A percentile compares a stretch with the other conserved stretches of the same genome.
Evolutionary conservation across 768 basidiomycete species (phyloP).

Genomic region (Mycena amicta): DNA sequence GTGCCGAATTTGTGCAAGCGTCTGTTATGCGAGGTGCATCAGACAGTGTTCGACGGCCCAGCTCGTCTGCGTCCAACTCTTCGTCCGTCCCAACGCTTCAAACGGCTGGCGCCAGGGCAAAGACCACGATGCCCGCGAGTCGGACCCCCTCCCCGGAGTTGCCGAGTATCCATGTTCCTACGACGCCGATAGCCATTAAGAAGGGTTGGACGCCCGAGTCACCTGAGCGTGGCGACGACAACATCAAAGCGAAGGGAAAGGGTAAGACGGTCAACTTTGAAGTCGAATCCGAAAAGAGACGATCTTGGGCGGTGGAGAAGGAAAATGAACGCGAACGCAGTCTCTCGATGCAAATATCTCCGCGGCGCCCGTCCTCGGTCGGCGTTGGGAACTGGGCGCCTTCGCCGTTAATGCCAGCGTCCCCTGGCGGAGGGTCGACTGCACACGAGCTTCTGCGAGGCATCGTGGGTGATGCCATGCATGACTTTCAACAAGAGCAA

Average conservation of each 20-base stretch:
- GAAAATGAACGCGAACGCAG: conserved; percentile 39
- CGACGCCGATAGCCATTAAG: conserved; percentile 36
- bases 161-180: conserved; percentile 33
- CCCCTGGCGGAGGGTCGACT: conserved; percentile 27
- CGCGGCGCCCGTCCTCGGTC: conserved; percentile 43
- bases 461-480: conserved; percentile 72
- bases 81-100: conserved; percentile 26
- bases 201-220: conserved; percentile 46
- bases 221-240: conserved; percentile 41
- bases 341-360: conserved; percentile 60
- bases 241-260: conserved; percentile 30
- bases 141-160: conserved; percentile 48
- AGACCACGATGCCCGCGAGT: conserved; percentile 19
- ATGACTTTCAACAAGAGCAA: conserved; percentile 70
- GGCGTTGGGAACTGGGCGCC: conserved; percentile 35
- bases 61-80: conserved; percentile 28
- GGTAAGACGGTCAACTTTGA: conserved; percentile 41
- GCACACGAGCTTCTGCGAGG: conserved; percentile 65
- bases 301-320: conserved; percentile 19
- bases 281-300: conserved; percentile 22
- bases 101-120: conserved; percentile 7
- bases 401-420: conserved; percentile 40
- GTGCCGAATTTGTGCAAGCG: too few species aligned
- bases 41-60: conserved; percentile 16
- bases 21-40: too few species aligned